These are phyloP conservation scores for Triticum turgidum DNA, from an alignment of 176 grass and related monocot species.

Conservation along the genomic window DNA sequence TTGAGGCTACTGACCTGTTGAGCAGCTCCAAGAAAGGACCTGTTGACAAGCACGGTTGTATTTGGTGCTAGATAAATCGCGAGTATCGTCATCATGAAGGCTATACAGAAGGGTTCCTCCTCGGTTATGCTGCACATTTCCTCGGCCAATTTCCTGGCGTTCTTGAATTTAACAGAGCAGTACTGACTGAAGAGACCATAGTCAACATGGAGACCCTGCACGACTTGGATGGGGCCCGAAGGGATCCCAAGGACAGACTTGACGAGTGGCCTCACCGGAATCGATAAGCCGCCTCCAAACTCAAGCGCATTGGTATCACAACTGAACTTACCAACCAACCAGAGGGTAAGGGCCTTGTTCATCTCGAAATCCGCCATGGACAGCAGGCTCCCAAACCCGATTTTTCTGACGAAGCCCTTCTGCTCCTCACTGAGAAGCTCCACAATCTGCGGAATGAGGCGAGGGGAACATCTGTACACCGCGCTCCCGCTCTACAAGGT, in stretches of 20 bases:
- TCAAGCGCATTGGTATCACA: background rate
- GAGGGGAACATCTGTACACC: background rate
- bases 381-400: background rate
- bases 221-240: background rate
- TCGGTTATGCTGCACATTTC: background rate
- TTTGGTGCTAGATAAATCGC: background rate
- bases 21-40: background rate
- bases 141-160: background rate
- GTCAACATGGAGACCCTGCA: background rate
- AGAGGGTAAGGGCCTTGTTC: background rate
- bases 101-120: background rate
- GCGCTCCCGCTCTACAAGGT: too few species aligned
- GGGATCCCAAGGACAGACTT: background rate
- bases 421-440: background rate
- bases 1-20: background rate
- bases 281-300: background rate
- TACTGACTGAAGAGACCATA: background rate
- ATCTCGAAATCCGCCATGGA: background rate
- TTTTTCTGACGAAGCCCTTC: background rate
- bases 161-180: background rate
- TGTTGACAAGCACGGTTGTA: background rate
- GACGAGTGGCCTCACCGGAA: background rate
- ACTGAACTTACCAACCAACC: background rate
- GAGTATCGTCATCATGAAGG: background rate
- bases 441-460: background rate